Base-by-base conservation (phyloP, 2,329 filamentous ascomycete genomes). In the Phaeosphaeria sp. region DNA sequence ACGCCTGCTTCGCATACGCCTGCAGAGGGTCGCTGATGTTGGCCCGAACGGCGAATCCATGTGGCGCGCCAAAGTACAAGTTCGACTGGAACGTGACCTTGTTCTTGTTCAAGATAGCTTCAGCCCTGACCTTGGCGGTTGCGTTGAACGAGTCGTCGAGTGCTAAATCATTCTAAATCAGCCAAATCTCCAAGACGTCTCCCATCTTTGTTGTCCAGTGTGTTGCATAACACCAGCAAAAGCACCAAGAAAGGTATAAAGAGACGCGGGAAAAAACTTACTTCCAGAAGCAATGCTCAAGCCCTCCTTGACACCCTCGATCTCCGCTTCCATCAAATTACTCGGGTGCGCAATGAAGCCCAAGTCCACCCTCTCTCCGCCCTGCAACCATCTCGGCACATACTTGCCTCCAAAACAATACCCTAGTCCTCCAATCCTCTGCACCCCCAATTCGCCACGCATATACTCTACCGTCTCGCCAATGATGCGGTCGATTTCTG, bases 361-460 rank as follows among this genome's bases (percentile, higher is more conserved):
- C 53, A 84, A 88, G 44, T 89, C 80, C 63, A 92, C 49, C 4
- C n/a, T 39, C 17, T 66, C 65, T 9, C 60, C 80, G 58, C 85
- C 86, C 54, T 78, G 78, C 4, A 85, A 82, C 79, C 88, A 88
- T 25, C 90, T 86, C 47, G 84, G 81, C 23, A 91, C 86, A 74
- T 90, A 93, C 85, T 90, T 91, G 54, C 84, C 90, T 47, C 90
- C 90, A 64, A 92, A 90, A 77, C 90, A 92, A 78, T 92, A 92
- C 0, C 90, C 90, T 0, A 88, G 84, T 11, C 81, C 84, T 2
- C 85, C 90, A 39, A 92, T 77, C 63, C 83, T 85, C 68, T 83
- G 84, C 47, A 84, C 63, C 2, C 62, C 62, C 17, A 72, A 79
- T 73, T 92, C 89, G 52, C 82, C 79, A 57, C 83, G 83, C 49